Base-by-base conservation (phyloP, 2,329 filamentous ascomycete genomes). In the Aspergillus neoniger region DNA sequence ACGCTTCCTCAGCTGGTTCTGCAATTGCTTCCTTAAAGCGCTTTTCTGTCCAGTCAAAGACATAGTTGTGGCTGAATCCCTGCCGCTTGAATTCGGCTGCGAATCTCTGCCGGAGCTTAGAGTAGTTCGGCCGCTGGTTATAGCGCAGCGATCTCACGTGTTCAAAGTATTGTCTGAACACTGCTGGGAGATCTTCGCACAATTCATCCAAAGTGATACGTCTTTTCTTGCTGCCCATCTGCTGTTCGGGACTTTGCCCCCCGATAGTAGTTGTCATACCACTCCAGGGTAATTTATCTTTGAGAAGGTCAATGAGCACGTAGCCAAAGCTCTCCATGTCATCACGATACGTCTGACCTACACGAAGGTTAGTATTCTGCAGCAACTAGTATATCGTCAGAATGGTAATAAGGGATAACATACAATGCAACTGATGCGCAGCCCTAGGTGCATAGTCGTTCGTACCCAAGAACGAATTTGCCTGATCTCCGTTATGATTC, bases 31-130 rank as follows among this genome's bases (percentile, higher is more conserved):
- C 30, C 30, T 32, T 12, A 36, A 55, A 59, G 30, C 23, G 10
- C 52, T 23, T 30, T 25, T 32, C 23, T 15, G 52, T 55, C 52
- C 52, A 55, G 41, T 55, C 52, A 19, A 30, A 55, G n/a, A 55
- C 52, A 55, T 36, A 17, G 32, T 55, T 17, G 7, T 30, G 32
- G n/a, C 47, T 14, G 23, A 21, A 44, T 30, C 23, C 3, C 38
- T 25, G 39, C 12, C 25, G 3, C 1, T 12, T 5, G 10, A 55
- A 55, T 6, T 30, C n/a, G 21, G 6, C 32, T 15, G 15, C 15
- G 5, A 55, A 55, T n/a, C 32, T 14, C 12, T 32, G 19, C 14
- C n/a, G 38, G 6, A 55, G n/a, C 25, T 25, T 15, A 25, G 28
- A 12, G 28, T 55, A 55, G 9, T 55, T 12, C 9, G 52, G 52